Evolutionary conservation across 139 green algal species (phyloP).

Genomic region (Eudorina sp.): DNA sequence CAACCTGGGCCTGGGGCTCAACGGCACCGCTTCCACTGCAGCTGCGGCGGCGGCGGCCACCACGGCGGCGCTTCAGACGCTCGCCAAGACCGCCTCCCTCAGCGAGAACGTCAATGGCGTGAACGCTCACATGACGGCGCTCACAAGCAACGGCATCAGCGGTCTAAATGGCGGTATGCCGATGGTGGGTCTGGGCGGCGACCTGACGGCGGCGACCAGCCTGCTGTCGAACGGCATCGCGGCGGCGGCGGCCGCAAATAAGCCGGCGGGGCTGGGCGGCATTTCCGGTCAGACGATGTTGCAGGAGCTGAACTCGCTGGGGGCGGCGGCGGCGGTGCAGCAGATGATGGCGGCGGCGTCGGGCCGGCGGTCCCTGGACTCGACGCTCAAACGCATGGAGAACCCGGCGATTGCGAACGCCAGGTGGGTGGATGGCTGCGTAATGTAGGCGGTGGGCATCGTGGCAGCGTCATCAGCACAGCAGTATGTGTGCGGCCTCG

Average conservation of each 20-base stretch:
- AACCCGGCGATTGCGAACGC: slow-evolving; percentile 68
- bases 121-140: slow-evolving; percentile 45
- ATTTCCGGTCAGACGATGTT: slow-evolving; percentile 44
- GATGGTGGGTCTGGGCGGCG: slow-evolving; percentile 10
- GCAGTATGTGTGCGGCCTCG: no score
- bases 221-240: slow-evolving; percentile 33
- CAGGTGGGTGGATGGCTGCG: slow-evolving; percentile 41
- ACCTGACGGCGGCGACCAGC: slow-evolving; percentile 34
- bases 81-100: slow-evolving; percentile 47
- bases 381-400: slow-evolving; percentile 55
- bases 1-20: slow-evolving; percentile 54
- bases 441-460: no score
- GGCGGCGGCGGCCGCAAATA: background rate
- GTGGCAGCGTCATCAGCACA: no score
- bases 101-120: slow-evolving; percentile 49
- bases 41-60: slow-evolving; percentile 54
- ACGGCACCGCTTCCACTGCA: background rate
- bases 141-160: background rate
- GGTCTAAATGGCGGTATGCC: slow-evolving; percentile 19
- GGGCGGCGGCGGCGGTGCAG: slow-evolving; percentile 54
- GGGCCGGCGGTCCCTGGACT: slow-evolving; percentile 57
- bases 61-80: slow-evolving; percentile 54
- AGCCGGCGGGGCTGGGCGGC: background rate
- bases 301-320: slow-evolving; percentile 48
- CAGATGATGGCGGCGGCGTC: slow-evolving; percentile 62